Evolutionary conservation across 306 rosid species (phyloP), one percentile per base, ranked within the genome.

Genomic region (Mucuna pruriens): DNA sequence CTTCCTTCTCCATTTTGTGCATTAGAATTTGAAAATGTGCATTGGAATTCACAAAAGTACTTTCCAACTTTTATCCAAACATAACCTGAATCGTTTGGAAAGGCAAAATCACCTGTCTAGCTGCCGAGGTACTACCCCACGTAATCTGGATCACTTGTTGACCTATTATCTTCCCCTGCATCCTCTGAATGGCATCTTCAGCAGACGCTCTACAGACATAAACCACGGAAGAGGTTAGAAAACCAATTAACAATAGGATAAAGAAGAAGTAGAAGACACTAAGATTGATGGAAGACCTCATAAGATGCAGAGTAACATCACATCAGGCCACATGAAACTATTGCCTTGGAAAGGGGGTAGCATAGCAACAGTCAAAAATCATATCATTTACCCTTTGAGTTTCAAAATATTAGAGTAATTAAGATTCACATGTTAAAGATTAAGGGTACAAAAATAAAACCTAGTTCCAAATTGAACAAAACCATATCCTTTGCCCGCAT

Each of bases 121-220:
- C 85, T 9, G 92, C 78, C 16, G 84, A 88, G 79, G 88, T 88
- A 85, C 93, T 89, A 46, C 90, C 97, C 98, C 97, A 94, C 57
- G 98, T 88, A 81, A 92, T 68, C 66, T 91, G 97, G 63, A 91
- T 87, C 69, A 87, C 87, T 88, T 92, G 97, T 55, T 92, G 96
- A 65, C 98, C 97, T 36, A 94, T 87, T 83, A 88, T 76, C 86
- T 85, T 92, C 88, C 94, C 98, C 67, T 90, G 97, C 98, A 94
- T 90, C 85, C 89, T 88, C 90, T 88, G 97, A 68, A 92, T 89
- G 66, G 98, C 93, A 79, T 89, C 97, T 83, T 94, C 98, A 65
- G 97, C 97, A 73, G 92, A 88, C 71, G 89, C 81, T 89, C 98
- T 94, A 77, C 71, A 87, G 29, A 77, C 36, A 82, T 10, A 61